A percentile compares a stretch with the other conserved stretches of the same genome.
Conservation (phyloP, 2,329 filamentous ascomycete species). For the Sordariomycetes sp. region DNA sequence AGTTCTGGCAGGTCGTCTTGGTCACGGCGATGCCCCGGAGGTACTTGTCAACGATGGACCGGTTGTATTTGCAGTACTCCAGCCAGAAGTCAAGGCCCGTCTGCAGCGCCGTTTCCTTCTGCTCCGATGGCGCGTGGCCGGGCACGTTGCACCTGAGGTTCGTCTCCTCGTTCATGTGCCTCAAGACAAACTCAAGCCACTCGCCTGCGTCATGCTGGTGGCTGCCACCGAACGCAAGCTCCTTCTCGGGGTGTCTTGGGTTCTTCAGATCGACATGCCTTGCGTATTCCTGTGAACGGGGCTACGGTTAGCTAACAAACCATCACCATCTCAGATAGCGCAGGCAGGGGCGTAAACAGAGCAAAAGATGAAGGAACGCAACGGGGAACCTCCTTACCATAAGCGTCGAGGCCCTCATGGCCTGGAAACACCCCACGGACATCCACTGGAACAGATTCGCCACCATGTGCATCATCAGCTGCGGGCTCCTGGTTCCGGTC, state of each 20-base stretch:
- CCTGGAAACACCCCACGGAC: slow-evolving; percentile 34
- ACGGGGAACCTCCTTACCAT: slow-evolving; percentile 33
- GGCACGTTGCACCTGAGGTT: slow-evolving; percentile 34
- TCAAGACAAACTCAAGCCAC: slow-evolving; percentile 73
- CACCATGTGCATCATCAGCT: slow-evolving; percentile 49
- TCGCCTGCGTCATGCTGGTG: slow-evolving; percentile 88
- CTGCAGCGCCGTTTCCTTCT: slow-evolving; percentile 3
- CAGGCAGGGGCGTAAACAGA: neutral
- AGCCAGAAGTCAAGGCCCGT: slow-evolving; percentile 53
- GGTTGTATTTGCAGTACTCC: slow-evolving; percentile 56
- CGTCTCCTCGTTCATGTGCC: slow-evolving; percentile 77
- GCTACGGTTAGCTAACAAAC: slow-evolving; percentile 1
- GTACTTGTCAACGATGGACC: slow-evolving; percentile 67
- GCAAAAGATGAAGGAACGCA: neutral
- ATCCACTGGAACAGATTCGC: slow-evolving; percentile 50
- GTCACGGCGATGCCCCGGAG: slow-evolving; percentile 71
- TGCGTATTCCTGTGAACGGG: slow-evolving; percentile 40
- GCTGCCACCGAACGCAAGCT: slow-evolving; percentile 47
- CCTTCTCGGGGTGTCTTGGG: slow-evolving; percentile 10
- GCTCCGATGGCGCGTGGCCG: slow-evolving; percentile 9
- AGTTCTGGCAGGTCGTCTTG: slow-evolving; percentile 54
- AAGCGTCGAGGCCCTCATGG: slow-evolving; percentile 43
- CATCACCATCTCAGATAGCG: too few species aligned
- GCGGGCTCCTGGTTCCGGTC: slow-evolving; percentile 33
- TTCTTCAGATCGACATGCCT: slow-evolving; percentile 16